Conservation (phyloP, 2,329 filamentous ascomycete genomes). For the Simplicillium aogashimaense region DNA sequence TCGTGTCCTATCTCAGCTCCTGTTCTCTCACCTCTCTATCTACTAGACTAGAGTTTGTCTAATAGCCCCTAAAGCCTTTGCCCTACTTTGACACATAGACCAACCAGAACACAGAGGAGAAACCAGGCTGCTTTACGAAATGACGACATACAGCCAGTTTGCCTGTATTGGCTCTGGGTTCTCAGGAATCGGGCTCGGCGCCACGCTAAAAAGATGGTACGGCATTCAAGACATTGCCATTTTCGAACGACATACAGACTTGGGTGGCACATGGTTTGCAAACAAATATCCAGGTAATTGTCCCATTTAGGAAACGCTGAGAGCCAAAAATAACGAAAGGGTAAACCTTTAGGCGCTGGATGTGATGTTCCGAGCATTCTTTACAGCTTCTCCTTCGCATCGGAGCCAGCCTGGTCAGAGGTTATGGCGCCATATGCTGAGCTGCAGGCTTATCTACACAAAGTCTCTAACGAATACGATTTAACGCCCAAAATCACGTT, state of each 20-base stretch:
- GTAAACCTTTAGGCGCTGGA: conserved; percentile 21
- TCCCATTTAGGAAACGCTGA: background rate
- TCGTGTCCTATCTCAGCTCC: too few relatives aligned
- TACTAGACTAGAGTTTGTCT: too few relatives aligned
- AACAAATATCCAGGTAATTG: conserved; percentile 50
- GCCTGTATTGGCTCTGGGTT: conserved; percentile 49
- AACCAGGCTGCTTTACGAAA: too few relatives aligned
- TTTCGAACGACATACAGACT: conserved; percentile 46
- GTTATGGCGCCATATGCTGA: conserved; percentile 46
- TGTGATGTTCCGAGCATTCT: conserved; percentile 50
- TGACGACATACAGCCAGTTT: conserved; percentile 23
- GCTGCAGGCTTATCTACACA: conserved; percentile 45
- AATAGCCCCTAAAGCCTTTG: too few relatives aligned
- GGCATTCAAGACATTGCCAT: conserved; percentile 48
- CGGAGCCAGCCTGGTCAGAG: conserved; percentile 50
- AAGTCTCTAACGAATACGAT: conserved; percentile 36
- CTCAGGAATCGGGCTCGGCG: conserved; percentile 52
- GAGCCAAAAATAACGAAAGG: background rate
- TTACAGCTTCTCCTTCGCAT: conserved; percentile 52
- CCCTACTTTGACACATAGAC: too few relatives aligned
- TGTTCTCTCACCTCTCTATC: too few relatives aligned
- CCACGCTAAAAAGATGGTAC: conserved; percentile 45
- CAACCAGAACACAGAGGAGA: too few relatives aligned
- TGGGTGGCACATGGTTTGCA: conserved; percentile 56
- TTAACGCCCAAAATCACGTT: conserved; percentile 27